Evolutionary conservation across 78 protist genomes (phyloP), one percentile per base, ranked within the genome.

Genomic region (Capsaspora owczarzaki): DNA sequence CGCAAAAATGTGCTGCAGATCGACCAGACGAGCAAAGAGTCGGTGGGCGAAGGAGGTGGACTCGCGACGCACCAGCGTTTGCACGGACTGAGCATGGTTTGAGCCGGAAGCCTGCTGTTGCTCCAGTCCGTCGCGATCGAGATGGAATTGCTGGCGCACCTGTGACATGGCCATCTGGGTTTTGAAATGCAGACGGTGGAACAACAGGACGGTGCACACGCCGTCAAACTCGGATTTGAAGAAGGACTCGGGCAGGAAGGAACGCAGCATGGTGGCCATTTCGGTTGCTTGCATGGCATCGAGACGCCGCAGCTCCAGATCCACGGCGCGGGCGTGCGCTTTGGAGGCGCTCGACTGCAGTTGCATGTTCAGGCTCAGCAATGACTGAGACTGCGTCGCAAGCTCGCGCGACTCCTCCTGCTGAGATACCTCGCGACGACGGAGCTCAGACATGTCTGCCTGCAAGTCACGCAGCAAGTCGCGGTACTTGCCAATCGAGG

Each of bases 241-340:
- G 42, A 35, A 63, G 42, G 27, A 41, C 72, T 63, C 72, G 42
- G 72, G 72, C 14, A 63, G 33, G 23, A 19, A 63, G 4, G 6
- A 35, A 1, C 20, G 33, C 1, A 63, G 41, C 72, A 63, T 63
- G 72, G n/a, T 14, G 22, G 12, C 72, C 33, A 33, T 35, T 41
- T 35, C 14, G 19, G 2, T 14, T 23, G 72, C 41, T 41, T 63
- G 72, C 12, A 1, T 2, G n/a, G 23, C 33, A 8, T 63, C 72
- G 20, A 63, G 41, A 2, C 72, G 72, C 14, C 35, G 41, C 72
- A 63, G 23, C 2, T 63, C 43, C 72, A 22, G 72, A 6, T 29
- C 72, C 6, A 63, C 23, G 27, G 72, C 72, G 41, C 72, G 72
- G 42, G 35, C 72, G 72, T 63, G 35, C 25, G 72, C 72, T 8